Base-by-base conservation (phyloP, 1,284 basidiomycete species). In the Malassezia obtusa region DNA sequence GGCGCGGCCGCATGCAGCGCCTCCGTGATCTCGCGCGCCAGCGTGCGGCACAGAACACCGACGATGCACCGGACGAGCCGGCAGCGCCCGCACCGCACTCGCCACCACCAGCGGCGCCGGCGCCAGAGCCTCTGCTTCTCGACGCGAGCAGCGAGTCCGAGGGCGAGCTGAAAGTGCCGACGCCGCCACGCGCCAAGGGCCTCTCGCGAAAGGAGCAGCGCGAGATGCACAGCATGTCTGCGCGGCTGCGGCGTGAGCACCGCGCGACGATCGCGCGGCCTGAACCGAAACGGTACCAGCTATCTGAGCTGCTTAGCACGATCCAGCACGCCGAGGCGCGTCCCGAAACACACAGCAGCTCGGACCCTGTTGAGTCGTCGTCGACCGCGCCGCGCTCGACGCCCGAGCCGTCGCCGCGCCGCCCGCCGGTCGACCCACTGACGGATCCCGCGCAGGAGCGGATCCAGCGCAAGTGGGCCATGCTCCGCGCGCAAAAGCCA, bases 191-290 rank as follows among this genome's bases (percentile, higher is more conserved):
- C 12, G 11, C 25, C 14, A 45, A 32, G 11, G 64, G 64, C 5
- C 60, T 68, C 14, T 60, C 45, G 49, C 64, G 64, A 30, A 66
- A 68, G 47, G 65, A 68, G 32, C 31, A 61, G 26, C 64, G 66
- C 15, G 57, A 49, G 45, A 70, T 68, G 68, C 61, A 70, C 47
- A 48, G 57, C 5, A 61, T 64, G 38, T 59, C 64, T 1, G 68
- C 68, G 3, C 58, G 59, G 4, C 52, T 67, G 8, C 63, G 61
- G 12, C 64, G 68, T 46, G 62, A 67, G 36, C 52, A 66, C 22
- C 59, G 61, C 30, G 46, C 60, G 7, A 45, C 46, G 15, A 46
- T 63, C 8, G 47, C 51, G 3, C 50, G 49, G 9, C 26, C 41
- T 2, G 62, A 62, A 31, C 62, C 52, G 12, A 64, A 61, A 48